Percentiles rank a stretch among this genome's conserved stretches.
phyloP scores from a whole-genome alignment of 495 filamentous ascomycete species.

The Pyrenopolyporus hunteri region DNA sequence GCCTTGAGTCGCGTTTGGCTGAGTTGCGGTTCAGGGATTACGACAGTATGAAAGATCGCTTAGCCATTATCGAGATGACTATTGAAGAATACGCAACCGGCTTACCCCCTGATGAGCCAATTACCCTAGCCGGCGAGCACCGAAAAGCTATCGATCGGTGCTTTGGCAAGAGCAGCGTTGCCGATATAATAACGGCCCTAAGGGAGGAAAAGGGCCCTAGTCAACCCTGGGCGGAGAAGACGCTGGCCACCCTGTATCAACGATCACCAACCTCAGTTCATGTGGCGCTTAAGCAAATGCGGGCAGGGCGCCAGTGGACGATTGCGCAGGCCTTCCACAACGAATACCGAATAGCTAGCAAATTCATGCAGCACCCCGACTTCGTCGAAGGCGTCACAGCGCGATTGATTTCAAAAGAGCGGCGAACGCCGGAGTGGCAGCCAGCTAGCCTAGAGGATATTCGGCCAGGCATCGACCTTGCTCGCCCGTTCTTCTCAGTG shows the following conservation, averaged over 20 bases:
- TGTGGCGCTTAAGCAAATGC: conserved; percentile 82
- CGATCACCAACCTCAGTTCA: conserved; percentile 84
- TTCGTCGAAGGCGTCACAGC: conserved; percentile 87
- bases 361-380: conserved; percentile 87
- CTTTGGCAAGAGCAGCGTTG: conserved; percentile 69
- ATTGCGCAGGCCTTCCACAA: conserved; percentile 82
- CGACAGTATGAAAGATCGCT: conserved; percentile 62
- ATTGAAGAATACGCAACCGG: conserved; percentile 91
- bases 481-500: conserved; percentile 65
- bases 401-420: conserved; percentile 67
- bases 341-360: conserved; percentile 77
- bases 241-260: conserved; percentile 68
- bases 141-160: conserved; percentile 84
- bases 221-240: conserved; percentile 75
- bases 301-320: conserved; percentile 71
- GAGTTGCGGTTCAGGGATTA: conserved; percentile 88
- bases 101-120: conserved; percentile 72
- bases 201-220: conserved; percentile 58
- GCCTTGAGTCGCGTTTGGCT: conserved; percentile 81
- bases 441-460: conserved; percentile 72
- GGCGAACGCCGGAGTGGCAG: conserved; percentile 67
- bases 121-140: conserved; percentile 65
- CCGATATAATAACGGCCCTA: conserved; percentile 73
- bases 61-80: conserved; percentile 77
- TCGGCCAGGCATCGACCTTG: conserved; percentile 52